Conservation (phyloP, 2,329 filamentous ascomycete genomes). For the Dothiorella sarmentorum region DNA sequence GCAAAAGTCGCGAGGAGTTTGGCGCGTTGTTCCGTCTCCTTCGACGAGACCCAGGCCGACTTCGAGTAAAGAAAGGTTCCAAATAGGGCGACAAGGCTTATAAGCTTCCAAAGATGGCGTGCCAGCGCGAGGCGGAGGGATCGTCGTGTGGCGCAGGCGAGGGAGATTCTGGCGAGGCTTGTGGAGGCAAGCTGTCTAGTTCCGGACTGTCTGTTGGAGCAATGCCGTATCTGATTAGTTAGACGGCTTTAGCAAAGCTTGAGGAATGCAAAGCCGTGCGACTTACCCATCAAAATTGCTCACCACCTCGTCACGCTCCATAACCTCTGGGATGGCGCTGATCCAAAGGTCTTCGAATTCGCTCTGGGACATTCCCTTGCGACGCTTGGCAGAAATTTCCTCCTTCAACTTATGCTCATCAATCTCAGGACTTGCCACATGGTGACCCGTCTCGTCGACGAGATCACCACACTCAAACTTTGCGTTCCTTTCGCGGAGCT, state of each 20-base stretch:
- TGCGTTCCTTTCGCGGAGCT: conserved; percentile 78
- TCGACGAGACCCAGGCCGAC: conserved; percentile 58
- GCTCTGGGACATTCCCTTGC: conserved; percentile 65
- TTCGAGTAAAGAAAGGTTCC: conserved; percentile 57
- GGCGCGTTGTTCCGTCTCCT: conserved; percentile 67
- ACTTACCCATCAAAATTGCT: conserved; percentile 59
- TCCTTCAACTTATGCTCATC: conserved; percentile 70
- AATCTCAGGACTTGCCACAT: conserved; percentile 62
- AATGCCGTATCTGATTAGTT: conserved; percentile 83
- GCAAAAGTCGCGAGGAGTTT: conserved; percentile 81
- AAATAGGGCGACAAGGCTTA: conserved; percentile 52
- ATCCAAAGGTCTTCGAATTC: conserved; percentile 86
- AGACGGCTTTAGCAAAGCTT: conserved; percentile 13
- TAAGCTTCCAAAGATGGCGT: conserved; percentile 83
- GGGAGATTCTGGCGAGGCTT: conserved; percentile 87
- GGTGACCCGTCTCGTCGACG: conserved; percentile 58
- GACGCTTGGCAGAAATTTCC: conserved; percentile 68
- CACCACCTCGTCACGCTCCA: conserved; percentile 58
- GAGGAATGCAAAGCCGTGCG: conserved; percentile 23
- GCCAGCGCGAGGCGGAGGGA: conserved; percentile 76
- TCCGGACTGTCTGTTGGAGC: conserved; percentile 68
- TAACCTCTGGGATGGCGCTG: conserved; percentile 69
- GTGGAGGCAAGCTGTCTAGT: conserved; percentile 69
- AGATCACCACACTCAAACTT: conserved; percentile 86
- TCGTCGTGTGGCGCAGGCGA: conserved; percentile 76